Conservation (phyloP, 2,329 filamentous ascomycete genomes). For the Colletotrichum costaricense region DNA sequence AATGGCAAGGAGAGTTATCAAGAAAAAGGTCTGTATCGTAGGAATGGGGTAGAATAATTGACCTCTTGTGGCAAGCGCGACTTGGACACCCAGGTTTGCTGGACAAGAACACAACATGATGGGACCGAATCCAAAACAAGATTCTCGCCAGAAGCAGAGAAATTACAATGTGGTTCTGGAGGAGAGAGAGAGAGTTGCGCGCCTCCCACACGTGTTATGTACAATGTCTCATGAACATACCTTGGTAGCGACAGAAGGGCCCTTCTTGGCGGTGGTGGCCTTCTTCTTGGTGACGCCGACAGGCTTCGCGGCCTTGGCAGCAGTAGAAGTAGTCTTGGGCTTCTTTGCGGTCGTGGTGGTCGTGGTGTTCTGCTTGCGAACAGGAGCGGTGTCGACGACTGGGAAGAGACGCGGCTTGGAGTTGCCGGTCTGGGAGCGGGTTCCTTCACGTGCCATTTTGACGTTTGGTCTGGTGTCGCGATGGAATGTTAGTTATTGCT, state of each 20-base stretch:
- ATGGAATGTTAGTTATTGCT: background rate
- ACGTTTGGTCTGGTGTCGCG: background rate
- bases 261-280: slow-evolving; percentile 32
- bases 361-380: slow-evolving; percentile 51
- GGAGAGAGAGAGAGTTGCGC: background rate
- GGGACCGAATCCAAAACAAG: background rate
- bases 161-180: background rate
- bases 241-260: slow-evolving; percentile 32
- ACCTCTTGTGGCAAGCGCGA: background rate
- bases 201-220: background rate
- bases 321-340: slow-evolving; percentile 17
- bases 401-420: slow-evolving; percentile 64
- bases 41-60: no score
- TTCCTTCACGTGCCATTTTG: slow-evolving; percentile 62
- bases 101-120: background rate
- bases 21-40: background rate
- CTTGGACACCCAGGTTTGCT: background rate
- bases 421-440: slow-evolving; percentile 63
- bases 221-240: background rate
- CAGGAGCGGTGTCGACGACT: slow-evolving; percentile 59
- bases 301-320: slow-evolving; percentile 32
- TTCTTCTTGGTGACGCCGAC: slow-evolving; percentile 37
- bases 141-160: background rate
- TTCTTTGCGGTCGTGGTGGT: slow-evolving; percentile 20
- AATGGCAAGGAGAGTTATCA: no score